Evolutionary conservation across 805 yeast species (phyloP), one percentile per base, ranked within the genome.

Genomic region (Kodamaea nitidulidarum): DNA sequence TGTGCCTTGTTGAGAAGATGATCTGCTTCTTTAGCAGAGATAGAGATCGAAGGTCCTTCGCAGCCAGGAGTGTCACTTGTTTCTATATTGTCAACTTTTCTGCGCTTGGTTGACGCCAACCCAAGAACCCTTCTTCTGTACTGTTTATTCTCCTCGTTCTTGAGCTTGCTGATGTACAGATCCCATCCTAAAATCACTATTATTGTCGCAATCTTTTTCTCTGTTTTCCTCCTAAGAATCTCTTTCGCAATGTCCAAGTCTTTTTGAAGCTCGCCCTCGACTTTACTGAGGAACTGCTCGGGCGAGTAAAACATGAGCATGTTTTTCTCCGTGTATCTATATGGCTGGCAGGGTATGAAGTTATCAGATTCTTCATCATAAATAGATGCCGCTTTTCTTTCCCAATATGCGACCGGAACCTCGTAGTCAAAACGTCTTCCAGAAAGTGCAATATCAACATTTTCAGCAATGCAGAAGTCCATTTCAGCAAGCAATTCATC

Each of bases 401-500:
- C 63, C 75, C 84, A 81, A 34, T 60, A 56, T 2, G 81, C 67
- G 3, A 71, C 39, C 0, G 83, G 83, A 2, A 64, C 39, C 11
- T 56, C 54, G 16, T 52, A 46, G 6, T 10, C 21, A 11, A 30
- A 30, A 4, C 21, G 15, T 16, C 4, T 16, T 10, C 32, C 32
- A 15, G 21, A 6, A 31, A 45, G 41, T 16, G 44, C 52, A 21
- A 47, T 55, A 37, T 58, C 46, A 35, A 57, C 42, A 22, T 52
- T 29, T 35, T 71, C 30, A 5, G 40, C 20, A 28, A 31, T n/a
- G 21, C 14, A 15, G 12, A 80, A 43, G 4, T 65, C 60, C 70
- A 82, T 76, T 41, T 76, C 78, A 2, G 60, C 45, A 20, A 77
- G 52, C 3, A 80, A 57, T 25, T 76, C 81, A 6, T 69, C 77